Percentiles rank a stretch among this genome's conserved stretches.
These are phyloP conservation scores for Paracoccidioides brasiliensis DNA, from an alignment of 2,329 filamentous ascomycete genomes.

Conservation along the genomic window DNA sequence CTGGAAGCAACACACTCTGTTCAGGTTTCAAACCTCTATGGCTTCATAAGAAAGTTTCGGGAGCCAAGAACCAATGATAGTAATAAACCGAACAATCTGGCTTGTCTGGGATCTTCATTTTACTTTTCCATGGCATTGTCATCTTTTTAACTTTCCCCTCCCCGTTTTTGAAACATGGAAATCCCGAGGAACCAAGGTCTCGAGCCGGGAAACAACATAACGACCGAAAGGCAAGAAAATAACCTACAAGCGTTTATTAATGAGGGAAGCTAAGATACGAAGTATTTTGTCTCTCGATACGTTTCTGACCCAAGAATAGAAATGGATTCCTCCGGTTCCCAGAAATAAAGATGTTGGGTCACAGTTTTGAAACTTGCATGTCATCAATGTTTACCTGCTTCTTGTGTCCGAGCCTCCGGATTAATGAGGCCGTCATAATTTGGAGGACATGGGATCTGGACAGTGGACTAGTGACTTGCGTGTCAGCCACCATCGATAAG, in stretches of 20 bases:
- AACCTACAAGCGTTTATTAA: neutral
- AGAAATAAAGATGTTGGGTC: neutral
- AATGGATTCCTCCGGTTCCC: neutral
- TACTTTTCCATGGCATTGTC: neutral
- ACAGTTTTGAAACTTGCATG: neutral
- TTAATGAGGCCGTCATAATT: too few relatives aligned
- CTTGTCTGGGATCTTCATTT: neutral
- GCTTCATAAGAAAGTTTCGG: neutral
- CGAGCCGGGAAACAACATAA: neutral
- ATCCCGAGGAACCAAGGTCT: neutral
- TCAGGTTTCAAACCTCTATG: neutral
- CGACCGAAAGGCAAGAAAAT: neutral
- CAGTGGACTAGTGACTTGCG: neutral
- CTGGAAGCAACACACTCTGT: neutral
- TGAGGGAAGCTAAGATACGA: neutral
- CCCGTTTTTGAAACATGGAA: neutral
- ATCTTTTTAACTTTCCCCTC: neutral
- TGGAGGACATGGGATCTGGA: neutral
- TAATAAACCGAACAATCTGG: neutral
- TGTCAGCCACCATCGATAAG: constrained; percentile 1
- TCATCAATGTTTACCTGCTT: neutral
- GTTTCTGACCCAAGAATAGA: neutral
- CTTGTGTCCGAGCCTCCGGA: neutral
- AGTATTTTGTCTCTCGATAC: neutral
- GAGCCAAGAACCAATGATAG: neutral